These are phyloP conservation scores for Globisporangium cederbergense DNA, from an alignment of 352 stramenopile genomes.

Conservation along the genomic window DNA sequence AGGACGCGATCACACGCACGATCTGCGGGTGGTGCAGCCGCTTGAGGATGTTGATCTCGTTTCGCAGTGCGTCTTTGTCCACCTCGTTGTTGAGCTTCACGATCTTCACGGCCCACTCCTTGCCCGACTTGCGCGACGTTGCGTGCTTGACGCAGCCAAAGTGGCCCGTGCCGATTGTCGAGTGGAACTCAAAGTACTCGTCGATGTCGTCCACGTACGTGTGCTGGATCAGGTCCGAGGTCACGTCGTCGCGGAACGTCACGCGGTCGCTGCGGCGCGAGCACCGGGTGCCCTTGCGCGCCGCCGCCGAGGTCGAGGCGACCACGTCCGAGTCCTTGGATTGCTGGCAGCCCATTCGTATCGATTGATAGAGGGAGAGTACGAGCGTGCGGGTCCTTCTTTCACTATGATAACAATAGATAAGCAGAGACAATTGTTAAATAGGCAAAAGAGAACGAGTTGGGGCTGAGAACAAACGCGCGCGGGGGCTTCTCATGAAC, in stretches of 20 bases:
- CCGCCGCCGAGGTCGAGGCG: slow-evolving; percentile 22
- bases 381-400: background rate
- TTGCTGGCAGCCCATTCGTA: slow-evolving; percentile 54
- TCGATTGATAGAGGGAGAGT: background rate
- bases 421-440: too few species aligned
- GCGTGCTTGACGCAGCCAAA: slow-evolving; percentile 71
- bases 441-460: too few species aligned
- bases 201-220: slow-evolving; percentile 64
- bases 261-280: slow-evolving; percentile 27
- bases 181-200: slow-evolving; percentile 59
- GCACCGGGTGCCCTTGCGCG: background rate
- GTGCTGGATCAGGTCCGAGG: slow-evolving; percentile 74
- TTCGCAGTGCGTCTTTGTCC: slow-evolving; percentile 68
- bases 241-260: slow-evolving; percentile 66
- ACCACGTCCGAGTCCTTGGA: slow-evolving; percentile 51
- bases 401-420: background rate
- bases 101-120: slow-evolving; percentile 77
- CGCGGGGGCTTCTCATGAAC: background rate
- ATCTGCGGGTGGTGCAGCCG: slow-evolving; percentile 80
- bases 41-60: slow-evolving; percentile 78
- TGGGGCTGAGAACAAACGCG: too few species aligned
- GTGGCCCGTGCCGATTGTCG: slow-evolving; percentile 64
- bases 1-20: slow-evolving; percentile 71
- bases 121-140: slow-evolving; percentile 55
- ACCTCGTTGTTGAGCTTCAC: slow-evolving; percentile 68